Conservation (phyloP, 345 rosid species). For the Iberis pinnata region DNA sequence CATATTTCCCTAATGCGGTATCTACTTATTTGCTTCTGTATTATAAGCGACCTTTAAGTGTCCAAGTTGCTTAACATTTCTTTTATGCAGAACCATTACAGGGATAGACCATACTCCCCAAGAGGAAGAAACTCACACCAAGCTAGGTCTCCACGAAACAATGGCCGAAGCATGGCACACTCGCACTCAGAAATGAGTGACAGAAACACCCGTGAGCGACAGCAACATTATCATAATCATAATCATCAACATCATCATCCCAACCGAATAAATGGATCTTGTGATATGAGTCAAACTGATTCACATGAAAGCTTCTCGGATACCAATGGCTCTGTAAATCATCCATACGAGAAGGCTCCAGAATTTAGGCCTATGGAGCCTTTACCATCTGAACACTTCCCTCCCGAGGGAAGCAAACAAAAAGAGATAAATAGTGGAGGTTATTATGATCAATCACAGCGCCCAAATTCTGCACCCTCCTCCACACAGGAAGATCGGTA, state of each 20-base stretch:
- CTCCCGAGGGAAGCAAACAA: slow-evolving; percentile 33
- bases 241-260: slow-evolving; percentile 23
- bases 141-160: slow-evolving; percentile 53
- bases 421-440: slow-evolving; percentile 17
- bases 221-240: slow-evolving; percentile 9
- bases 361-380: slow-evolving; percentile 42
- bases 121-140: slow-evolving; percentile 52
- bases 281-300: slow-evolving; percentile 36
- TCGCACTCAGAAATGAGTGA: slow-evolving; percentile 40
- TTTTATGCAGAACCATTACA: slow-evolving; percentile 70
- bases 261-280: slow-evolving; percentile 36
- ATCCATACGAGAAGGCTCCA: slow-evolving; percentile 27
- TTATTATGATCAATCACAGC: slow-evolving; percentile 21
- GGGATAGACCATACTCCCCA: slow-evolving; percentile 38
- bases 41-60: neutral
- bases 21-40: slow-evolving; percentile 19
- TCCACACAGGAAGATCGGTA: slow-evolving; percentile 52
- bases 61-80: slow-evolving; percentile 14
- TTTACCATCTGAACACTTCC: slow-evolving; percentile 17
- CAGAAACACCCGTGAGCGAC: slow-evolving; percentile 42
- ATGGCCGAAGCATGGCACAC: slow-evolving; percentile 32
- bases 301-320: slow-evolving; percentile 35
- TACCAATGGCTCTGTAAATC: slow-evolving; percentile 43
- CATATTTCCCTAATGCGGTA: slow-evolving; percentile 73
- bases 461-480: slow-evolving; percentile 32